Evolutionary conservation across 305 asterid genomes (phyloP).

Genomic region (Plantago coronopus): DNA sequence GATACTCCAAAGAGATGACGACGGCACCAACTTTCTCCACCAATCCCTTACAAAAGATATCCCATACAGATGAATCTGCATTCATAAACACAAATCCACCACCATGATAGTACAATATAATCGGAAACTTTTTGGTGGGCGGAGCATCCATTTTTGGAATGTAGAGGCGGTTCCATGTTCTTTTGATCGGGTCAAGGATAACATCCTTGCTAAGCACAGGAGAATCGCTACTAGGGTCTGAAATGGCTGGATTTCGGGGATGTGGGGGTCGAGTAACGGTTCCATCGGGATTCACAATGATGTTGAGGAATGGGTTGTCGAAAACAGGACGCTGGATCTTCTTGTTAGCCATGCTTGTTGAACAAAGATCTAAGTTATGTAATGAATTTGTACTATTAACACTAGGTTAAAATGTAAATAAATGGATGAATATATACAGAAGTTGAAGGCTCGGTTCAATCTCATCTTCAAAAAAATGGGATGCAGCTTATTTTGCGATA

Average conservation of each 20-base stretch:
- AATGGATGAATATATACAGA: too few species aligned
- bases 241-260: conserved; percentile 25
- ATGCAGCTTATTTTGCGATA: too few species aligned
- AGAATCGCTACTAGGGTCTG: conserved; percentile 23
- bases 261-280: conserved; percentile 28
- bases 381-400: too few species aligned
- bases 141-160: conserved; percentile 24
- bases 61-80: conserved; percentile 27
- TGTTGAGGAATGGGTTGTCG: conserved; percentile 42
- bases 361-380: too few species aligned
- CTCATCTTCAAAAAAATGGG: too few species aligned
- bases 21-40: conserved; percentile 31
- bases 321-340: conserved; percentile 37
- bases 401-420: too few species aligned
- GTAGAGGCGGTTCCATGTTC: conserved; percentile 27
- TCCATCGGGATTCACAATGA: conserved; percentile 32
- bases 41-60: conserved; percentile 38
- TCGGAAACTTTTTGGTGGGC: conserved; percentile 33
- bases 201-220: conserved; percentile 21
- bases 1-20: conserved; percentile 49
- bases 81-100: conserved; percentile 47
- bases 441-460: too few species aligned
- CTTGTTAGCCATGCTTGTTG: too few species aligned
- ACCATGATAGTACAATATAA: conserved; percentile 54
- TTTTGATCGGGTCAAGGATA: conserved; percentile 1